Percentiles rank a stretch among this genome's conserved stretches.
Evolutionary conservation across 176 grass and related monocot genomes (phyloP).

Genomic region (Typha latifolia): DNA sequence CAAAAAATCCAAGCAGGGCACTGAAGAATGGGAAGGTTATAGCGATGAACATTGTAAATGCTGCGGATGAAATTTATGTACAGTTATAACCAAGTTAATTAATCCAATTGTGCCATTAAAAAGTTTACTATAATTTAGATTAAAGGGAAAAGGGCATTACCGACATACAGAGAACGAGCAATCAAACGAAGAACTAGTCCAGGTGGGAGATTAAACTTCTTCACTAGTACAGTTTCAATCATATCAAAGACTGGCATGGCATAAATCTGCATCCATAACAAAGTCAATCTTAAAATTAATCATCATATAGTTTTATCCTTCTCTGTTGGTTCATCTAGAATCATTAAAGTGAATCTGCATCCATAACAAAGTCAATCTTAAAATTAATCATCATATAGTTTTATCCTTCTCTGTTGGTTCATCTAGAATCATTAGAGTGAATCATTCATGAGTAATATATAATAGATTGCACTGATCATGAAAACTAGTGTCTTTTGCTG

Average conservation of each 20-base stretch:
- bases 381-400: no score
- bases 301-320: no score
- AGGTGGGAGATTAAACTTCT: conserved; percentile 48
- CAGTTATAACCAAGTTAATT: not conserved
- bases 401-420: no score
- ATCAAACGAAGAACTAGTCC: conserved; percentile 54
- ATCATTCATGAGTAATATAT: no score
- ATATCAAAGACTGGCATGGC: conserved; percentile 96
- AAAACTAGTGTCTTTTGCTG: no score
- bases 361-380: not conserved
- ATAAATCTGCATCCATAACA: conserved; percentile 38
- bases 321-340: no score
- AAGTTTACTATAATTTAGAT: not conserved
- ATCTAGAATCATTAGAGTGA: no score
- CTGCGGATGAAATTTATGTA: conserved; percentile 24
- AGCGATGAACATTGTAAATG: conserved; percentile 80
- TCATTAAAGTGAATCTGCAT: conserved; percentile 2
- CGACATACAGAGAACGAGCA: conserved; percentile 53
- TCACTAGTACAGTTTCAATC: conserved; percentile 82
- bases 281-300: not conserved
- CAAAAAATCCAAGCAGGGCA: conserved; percentile 76
- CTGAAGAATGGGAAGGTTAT: conserved; percentile 87
- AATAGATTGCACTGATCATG: no score
- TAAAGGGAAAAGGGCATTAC: conserved; percentile 23
- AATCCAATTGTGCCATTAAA: not conserved